Evolutionary conservation across 805 yeast species (phyloP), one percentile per base, ranked within the genome.

Genomic region (Candida ortonii): DNA sequence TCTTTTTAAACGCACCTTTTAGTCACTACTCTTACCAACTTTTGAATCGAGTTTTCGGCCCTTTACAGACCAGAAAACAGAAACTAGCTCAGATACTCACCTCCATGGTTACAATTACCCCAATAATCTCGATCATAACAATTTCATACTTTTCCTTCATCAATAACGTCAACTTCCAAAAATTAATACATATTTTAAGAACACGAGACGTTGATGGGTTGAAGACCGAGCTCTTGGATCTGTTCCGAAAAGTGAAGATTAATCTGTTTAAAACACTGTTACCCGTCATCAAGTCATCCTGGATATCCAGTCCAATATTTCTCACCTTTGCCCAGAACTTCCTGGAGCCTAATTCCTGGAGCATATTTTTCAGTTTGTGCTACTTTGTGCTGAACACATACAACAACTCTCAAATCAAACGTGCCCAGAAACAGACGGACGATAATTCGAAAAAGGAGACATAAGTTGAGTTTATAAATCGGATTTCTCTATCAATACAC

Each of bases 301-400:
- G 77, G 61, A 44, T 70, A n/a, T 70, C 81, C 4, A 70, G 76
- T 22, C 70, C 76, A 9, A 47, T 71, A 3, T 69, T 78, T 5
- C 57, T 78, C 49, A 46, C 70, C 1, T 39, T 76, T 19, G 83
- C 84, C 5, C 87, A 80, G 50, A 71, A 63, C 33, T 76, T 66
- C 41, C 45, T 80, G 9, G 62, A 67, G 7, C 80, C 80, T 2
- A 75, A 78, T 47, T 59, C 71, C 19, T 80, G 87, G 87, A 78
- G 76, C 8, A 76, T 75, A 3, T 79, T 78, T 52, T 77, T 77
- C 59, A 72, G 70, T 44, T 43, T 74, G 20, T 72, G 78, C 15
- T 78, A 71, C 48, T 78, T 78, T 44, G 51, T 78, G 5, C 58
- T 79, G 37, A 84, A 84, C 1, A 79, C 85, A 1, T 66, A 68